phyloP scores from a whole-genome alignment of 805 yeast genomes.

The Zygoascus bituminiphila region DNA sequence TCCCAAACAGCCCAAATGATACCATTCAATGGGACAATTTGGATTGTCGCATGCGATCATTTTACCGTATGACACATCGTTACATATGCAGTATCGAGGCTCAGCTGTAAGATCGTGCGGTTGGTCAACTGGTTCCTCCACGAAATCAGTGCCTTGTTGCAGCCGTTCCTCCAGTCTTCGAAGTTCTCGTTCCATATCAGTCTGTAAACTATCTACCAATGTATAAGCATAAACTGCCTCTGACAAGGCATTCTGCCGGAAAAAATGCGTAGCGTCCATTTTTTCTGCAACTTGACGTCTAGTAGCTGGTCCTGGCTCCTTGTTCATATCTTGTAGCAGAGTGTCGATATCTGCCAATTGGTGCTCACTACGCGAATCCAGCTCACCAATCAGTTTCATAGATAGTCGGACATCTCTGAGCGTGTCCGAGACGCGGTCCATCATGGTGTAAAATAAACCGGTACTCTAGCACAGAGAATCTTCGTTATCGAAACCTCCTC shows the following conservation, averaged over 20 bases:
- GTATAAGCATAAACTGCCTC: conserved; percentile 14
- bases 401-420: conserved; percentile 12
- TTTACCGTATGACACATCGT: conserved; percentile 47
- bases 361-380: conserved; percentile 8
- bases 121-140: neutral
- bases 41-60: conserved; percentile 90
- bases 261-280: conserved; percentile 1
- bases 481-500: too few species aligned
- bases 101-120: conserved; percentile 3
- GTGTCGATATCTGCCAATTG: conserved; percentile 5
- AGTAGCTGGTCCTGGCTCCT: neutral
- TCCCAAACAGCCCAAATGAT: conserved; percentile 83
- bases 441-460: neutral
- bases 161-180: conserved; percentile 8
- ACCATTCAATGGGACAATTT: conserved; percentile 82
- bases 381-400: conserved; percentile 10
- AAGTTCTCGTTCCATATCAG: conserved; percentile 6
- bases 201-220: conserved; percentile 8
- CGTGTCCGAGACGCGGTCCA: conserved; percentile 4
- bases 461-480: too few species aligned
- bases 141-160: neutral
- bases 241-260: conserved; percentile 7
- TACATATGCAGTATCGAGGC: conserved; percentile 40
- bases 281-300: neutral
- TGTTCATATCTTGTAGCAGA: neutral